These are phyloP conservation scores for Naganishia kalamii DNA, from an alignment of 768 basidiomycete species.

Conservation along the genomic window DNA sequence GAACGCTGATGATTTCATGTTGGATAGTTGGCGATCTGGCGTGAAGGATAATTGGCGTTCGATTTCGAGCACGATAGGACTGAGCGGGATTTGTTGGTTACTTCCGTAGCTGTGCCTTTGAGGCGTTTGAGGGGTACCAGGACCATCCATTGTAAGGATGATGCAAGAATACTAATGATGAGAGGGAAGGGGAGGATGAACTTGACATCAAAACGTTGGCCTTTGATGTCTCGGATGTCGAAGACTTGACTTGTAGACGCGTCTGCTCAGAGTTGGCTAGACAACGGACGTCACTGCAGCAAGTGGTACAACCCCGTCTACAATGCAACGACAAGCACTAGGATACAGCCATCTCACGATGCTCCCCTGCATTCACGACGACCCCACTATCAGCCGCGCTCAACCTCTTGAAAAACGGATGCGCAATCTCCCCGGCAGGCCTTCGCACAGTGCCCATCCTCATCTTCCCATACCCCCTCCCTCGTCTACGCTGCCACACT, in stretches of 20 bases:
- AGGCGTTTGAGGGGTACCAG: slow-evolving; percentile 9
- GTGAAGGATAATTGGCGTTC: slow-evolving; percentile 1
- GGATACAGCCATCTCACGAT: background rate
- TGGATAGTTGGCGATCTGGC: background rate
- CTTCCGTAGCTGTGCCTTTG: background rate
- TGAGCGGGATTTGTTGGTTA: background rate
- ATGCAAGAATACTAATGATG: no score
- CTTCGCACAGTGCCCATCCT: no score
- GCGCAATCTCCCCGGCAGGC: background rate
- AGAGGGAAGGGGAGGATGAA: no score
- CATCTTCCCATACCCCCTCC: background rate
- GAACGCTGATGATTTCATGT: background rate
- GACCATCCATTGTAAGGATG: no score
- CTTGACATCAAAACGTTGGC: no score
- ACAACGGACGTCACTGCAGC: no score
- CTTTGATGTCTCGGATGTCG: no score
- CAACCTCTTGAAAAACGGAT: slow-evolving; percentile 6
- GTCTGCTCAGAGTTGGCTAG: no score
- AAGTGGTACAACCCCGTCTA: no score
- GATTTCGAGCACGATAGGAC: slow-evolving; percentile 8
- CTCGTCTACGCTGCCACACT: background rate
- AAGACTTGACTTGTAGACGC: no score
- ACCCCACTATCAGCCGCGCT: background rate
- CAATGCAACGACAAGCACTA: background rate
- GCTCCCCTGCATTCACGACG: no score